phyloP scores from a whole-genome alignment of 2,329 filamentous ascomycete species.

The Tolypocladium cylindrosporum region DNA sequence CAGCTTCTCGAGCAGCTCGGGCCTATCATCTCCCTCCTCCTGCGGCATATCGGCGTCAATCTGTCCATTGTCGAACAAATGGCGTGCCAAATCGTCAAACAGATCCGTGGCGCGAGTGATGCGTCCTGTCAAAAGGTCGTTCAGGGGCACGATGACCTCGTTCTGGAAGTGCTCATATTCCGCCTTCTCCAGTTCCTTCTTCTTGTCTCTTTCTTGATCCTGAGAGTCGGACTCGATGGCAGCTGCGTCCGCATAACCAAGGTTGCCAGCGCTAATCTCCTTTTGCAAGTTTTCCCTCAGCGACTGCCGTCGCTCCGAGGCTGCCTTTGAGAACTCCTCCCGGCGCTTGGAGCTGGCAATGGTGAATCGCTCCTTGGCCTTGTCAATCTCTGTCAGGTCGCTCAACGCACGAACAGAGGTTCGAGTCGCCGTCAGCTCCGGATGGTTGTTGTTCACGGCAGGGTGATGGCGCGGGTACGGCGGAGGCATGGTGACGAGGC shows the following conservation, averaged over 20 bases:
- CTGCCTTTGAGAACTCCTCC: conserved; percentile 41
- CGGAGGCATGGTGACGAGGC: conserved; percentile 84
- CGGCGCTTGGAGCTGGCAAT: conserved; percentile 47
- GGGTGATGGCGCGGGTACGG: conserved; percentile 92
- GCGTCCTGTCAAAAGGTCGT: conserved; percentile 67
- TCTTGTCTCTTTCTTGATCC: conserved; percentile 56
- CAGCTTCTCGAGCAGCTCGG: conserved; percentile 86
- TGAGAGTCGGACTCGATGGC: conserved; percentile 69
- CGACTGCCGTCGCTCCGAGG: conserved; percentile 45
- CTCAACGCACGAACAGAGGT: conserved; percentile 63
- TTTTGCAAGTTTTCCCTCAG: conserved; percentile 68
- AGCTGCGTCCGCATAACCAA: conserved; percentile 75
- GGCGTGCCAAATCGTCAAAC: conserved; percentile 65
- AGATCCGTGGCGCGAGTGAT: conserved; percentile 64
- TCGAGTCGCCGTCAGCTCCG: conserved; percentile 71
- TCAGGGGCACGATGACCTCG: conserved; percentile 72
- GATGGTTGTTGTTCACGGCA: conserved; percentile 92
- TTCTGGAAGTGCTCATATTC: conserved; percentile 81
- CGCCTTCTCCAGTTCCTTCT: conserved; percentile 64
- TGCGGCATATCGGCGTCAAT: conserved; percentile 73
- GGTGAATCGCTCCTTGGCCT: conserved; percentile 53
- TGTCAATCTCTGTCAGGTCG: conserved; percentile 62
- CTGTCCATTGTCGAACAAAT: conserved; percentile 55
- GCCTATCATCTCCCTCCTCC: conserved; percentile 90
- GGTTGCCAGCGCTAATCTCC: conserved; percentile 66